phyloP scores from a whole-genome alignment of 2,329 filamentous ascomycete genomes.

The Fusarium albosuccineum region DNA sequence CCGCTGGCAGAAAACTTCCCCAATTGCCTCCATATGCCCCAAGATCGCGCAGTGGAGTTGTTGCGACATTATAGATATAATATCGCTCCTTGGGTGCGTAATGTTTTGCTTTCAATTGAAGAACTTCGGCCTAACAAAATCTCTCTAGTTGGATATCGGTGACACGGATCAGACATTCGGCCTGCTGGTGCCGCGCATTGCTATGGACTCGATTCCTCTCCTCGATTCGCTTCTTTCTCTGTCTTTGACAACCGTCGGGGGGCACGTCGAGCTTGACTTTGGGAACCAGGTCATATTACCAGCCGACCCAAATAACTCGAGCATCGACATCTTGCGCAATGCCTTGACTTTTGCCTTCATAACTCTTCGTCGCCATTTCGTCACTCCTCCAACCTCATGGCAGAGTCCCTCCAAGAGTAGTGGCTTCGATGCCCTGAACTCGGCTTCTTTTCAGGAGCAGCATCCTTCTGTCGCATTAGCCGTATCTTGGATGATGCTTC shows the following conservation, averaged over 20 bases:
- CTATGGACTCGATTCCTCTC: conserved; percentile 42
- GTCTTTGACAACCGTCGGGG: conserved; percentile 34
- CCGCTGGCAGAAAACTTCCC: conserved; percentile 30
- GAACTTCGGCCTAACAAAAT: conserved; percentile 10
- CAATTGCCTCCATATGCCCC: conserved; percentile 44
- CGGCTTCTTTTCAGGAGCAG: conserved; percentile 30
- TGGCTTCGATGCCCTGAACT: conserved; percentile 30
- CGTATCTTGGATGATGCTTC: conserved; percentile 43
- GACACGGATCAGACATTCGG: conserved; percentile 58
- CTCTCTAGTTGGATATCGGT: conserved; percentile 56
- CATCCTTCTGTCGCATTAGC: conserved; percentile 31
- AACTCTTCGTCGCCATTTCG: conserved; percentile 31
- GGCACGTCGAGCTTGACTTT: conserved; percentile 23
- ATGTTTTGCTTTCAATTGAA: not conserved
- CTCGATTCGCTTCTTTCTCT: conserved; percentile 47
- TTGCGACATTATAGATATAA: conserved; percentile 60
- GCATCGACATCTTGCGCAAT: conserved; percentile 15
- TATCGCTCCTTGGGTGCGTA: conserved; percentile 59
- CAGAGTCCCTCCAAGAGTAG: conserved; percentile 33
- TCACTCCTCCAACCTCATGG: conserved; percentile 38
- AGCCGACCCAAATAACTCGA: conserved; percentile 19
- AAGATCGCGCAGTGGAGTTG: conserved; percentile 48
- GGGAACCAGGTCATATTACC: conserved; percentile 11
- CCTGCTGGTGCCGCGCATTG: conserved; percentile 50
- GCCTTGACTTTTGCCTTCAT: conserved; percentile 30